Evolutionary conservation across 164 flowering plant species (phyloP).

Genomic region (Aristolochia contorta): DNA sequence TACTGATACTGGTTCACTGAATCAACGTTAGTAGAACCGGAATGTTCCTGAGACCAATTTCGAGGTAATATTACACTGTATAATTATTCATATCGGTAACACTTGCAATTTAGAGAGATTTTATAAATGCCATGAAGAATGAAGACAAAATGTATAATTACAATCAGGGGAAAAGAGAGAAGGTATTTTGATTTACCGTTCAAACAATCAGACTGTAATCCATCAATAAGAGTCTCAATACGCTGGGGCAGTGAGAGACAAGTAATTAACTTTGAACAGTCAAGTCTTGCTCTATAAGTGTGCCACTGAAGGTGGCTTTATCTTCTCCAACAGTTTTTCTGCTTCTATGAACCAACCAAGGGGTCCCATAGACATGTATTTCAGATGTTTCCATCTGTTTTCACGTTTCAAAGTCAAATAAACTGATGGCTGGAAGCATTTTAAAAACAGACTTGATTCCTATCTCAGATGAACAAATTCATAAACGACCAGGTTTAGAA

Average conservation of each 20-base stretch:
- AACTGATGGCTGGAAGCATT: neutral
- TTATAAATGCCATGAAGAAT: too few species aligned
- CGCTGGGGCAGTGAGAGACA: too few species aligned
- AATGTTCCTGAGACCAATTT: too few species aligned
- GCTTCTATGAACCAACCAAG: slow-evolving; percentile 75
- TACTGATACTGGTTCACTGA: too few species aligned
- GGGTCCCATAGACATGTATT: slow-evolving; percentile 62
- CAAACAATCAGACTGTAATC: neutral
- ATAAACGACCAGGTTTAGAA: neutral
- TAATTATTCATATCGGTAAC: too few species aligned
- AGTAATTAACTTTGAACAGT: neutral
- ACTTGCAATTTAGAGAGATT: too few species aligned
- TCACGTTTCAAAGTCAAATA: slow-evolving; percentile 14
- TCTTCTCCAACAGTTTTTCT: slow-evolving; percentile 60
- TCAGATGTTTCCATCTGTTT: slow-evolving; percentile 68
- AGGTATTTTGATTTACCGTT: too few species aligned
- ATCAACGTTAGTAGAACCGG: too few species aligned
- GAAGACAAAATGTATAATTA: too few species aligned
- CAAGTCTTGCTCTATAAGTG: neutral
- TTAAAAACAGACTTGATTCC: neutral
- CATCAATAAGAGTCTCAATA: too few species aligned
- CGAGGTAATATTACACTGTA: neutral
- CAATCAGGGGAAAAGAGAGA: too few species aligned
- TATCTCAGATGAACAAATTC: neutral
- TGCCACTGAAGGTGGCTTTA: slow-evolving; percentile 32